Conservation (phyloP, 2,329 filamentous ascomycete genomes). For the Monosporascus cannonballus region DNA sequence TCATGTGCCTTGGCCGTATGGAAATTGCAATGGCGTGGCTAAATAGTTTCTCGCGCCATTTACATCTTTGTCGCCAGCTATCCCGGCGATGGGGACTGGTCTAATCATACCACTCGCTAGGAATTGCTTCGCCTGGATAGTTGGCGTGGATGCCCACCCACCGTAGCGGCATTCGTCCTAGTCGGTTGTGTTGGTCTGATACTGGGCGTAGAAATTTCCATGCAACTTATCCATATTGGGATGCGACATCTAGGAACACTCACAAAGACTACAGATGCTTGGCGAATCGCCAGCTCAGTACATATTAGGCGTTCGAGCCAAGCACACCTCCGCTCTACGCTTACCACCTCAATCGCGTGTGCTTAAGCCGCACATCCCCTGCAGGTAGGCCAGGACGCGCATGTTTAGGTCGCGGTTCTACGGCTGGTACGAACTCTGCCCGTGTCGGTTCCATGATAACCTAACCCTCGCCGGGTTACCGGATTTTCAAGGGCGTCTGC, state of each 20-base stretch:
- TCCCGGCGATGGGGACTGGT: neutral
- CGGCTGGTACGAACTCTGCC: neutral
- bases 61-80: neutral
- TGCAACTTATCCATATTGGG: neutral
- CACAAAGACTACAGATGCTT: neutral
- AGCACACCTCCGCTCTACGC: neutral
- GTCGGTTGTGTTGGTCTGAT: too few relatives aligned
- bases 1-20: neutral
- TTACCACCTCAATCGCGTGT: neutral
- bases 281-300: neutral
- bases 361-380: neutral
- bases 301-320: neutral
- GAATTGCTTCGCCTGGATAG: neutral
- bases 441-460: neutral
- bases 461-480: neutral
- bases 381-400: neutral
- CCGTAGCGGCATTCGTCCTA: too few relatives aligned
- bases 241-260: neutral
- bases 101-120: neutral
- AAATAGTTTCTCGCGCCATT: neutral
- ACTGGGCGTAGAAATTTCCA: too few relatives aligned
- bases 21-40: neutral
- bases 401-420: neutral
- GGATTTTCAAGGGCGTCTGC: neutral
- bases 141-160: neutral